These are phyloP conservation scores for Mortierella sp. DNA, from an alignment of 371 early-diverging fungal species.

Conservation along the genomic window DNA sequence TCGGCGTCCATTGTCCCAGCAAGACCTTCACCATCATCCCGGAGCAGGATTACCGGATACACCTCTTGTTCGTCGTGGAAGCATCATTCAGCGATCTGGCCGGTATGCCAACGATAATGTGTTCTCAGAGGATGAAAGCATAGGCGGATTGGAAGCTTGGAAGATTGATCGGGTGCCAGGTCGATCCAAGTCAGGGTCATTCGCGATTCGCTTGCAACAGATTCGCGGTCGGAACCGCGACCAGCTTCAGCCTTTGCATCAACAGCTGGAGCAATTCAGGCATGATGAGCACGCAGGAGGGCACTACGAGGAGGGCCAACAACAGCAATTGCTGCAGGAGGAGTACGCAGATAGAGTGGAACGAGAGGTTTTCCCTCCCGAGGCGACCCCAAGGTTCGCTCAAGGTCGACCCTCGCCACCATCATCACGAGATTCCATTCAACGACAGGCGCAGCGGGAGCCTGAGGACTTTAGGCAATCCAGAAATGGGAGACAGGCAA, in stretches of 20 bases:
- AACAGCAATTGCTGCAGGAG: constrained; percentile 18
- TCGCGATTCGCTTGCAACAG: constrained; percentile 10
- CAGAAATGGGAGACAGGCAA: not conserved
- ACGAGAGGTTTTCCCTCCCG: not conserved
- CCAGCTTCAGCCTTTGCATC: constrained; percentile 21
- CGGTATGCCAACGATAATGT: constrained; percentile 14
- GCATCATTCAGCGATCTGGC: constrained; percentile 14
- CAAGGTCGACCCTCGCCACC: constrained; percentile 7
- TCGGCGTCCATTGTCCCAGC: constrained; percentile 32
- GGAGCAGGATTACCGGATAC: not conserved
- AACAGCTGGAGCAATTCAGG: constrained; percentile 21
- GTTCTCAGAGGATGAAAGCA: constrained; percentile 38
- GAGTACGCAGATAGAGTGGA: constrained; percentile 13
- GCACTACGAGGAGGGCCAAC: constrained; percentile 1
- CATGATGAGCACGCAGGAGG: constrained; percentile 3
- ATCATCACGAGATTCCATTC: no score
- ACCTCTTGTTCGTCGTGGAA: constrained; percentile 9
- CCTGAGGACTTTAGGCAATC: constrained; percentile 9
- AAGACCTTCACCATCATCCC: constrained; percentile 16
- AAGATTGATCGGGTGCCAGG: constrained; percentile 5
- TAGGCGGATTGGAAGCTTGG: constrained; percentile 15
- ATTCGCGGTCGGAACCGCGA: constrained; percentile 8
- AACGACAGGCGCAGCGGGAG: not conserved
- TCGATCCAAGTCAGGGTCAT: constrained; percentile 3
- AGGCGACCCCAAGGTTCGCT: constrained; percentile 10